Evolutionary conservation across 768 basidiomycete species (phyloP).

Genomic region (Serendipita sp.): DNA sequence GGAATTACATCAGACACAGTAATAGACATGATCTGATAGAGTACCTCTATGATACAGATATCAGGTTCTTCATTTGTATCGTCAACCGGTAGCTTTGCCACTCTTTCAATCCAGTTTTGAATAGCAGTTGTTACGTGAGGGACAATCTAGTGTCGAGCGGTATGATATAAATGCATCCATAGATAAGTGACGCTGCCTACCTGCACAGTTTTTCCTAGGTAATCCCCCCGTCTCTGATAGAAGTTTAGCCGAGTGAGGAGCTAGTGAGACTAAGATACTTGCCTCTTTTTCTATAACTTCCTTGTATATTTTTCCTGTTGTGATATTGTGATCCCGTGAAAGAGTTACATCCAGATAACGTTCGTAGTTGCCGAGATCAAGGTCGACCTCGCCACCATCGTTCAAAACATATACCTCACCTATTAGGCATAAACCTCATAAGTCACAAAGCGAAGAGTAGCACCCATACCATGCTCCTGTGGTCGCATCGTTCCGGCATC

Average conservation of each 20-base stretch:
- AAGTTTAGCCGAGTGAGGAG: constrained; percentile 34
- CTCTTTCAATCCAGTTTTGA: constrained; percentile 96
- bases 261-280: constrained; percentile 15
- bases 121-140: constrained; percentile 95
- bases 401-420: constrained; percentile 98
- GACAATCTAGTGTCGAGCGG: constrained; percentile 44
- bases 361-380: constrained; percentile 97
- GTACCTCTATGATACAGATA: constrained; percentile 92
- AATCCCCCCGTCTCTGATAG: constrained; percentile 32
- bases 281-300: constrained; percentile 98
- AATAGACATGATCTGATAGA: background rate
- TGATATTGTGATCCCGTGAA: constrained; percentile 92
- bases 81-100: constrained; percentile 87
- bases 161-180: background rate
- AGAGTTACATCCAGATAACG: constrained; percentile 92
- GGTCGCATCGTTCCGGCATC: constrained; percentile 99
- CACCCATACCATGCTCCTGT: constrained; percentile 82
- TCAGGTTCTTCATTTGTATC: constrained; percentile 87
- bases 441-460: background rate
- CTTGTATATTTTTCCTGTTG: constrained; percentile 94
- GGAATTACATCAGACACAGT: background rate
- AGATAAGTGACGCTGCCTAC: constrained; percentile 24
- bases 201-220: constrained; percentile 95
- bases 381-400: constrained; percentile 95
- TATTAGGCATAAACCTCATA: constrained; percentile 18